These are phyloP conservation scores for Penicillium palitans DNA, from an alignment of 2,329 filamentous ascomycete species.

Conservation along the genomic window DNA sequence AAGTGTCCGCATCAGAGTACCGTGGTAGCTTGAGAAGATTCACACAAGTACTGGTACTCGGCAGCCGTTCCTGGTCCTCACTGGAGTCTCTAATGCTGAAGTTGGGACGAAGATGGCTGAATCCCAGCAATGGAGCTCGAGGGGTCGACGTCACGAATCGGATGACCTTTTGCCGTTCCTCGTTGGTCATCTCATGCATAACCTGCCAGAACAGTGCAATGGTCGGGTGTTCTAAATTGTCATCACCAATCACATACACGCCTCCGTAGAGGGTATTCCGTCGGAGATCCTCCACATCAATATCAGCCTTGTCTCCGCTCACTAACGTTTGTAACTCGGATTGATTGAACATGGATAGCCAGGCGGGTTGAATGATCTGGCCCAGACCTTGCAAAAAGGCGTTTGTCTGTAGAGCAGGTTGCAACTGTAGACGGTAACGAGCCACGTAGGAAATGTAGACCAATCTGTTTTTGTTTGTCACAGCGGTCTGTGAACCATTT, in stretches of 20 bases:
- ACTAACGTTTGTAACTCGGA: constrained; percentile 90
- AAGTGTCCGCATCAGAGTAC: constrained; percentile 64
- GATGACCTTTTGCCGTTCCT: constrained; percentile 78
- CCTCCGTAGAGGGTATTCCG: constrained; percentile 84
- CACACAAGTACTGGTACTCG: constrained; percentile 93
- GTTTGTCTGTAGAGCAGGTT: constrained; percentile 76
- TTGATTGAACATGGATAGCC: constrained; percentile 99
- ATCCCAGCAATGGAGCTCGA: constrained; percentile 83
- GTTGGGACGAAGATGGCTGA: constrained; percentile 76
- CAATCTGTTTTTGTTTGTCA: constrained; percentile 89
- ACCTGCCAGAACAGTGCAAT: constrained; percentile 90
- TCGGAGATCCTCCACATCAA: constrained; percentile 83
- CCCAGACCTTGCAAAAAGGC: constrained; percentile 86
- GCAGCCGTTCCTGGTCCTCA: constrained; percentile 72
- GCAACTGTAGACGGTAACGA: constrained; percentile 77
- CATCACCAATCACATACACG: constrained; percentile 85
- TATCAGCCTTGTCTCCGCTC: constrained; percentile 79
- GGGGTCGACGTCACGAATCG: constrained; percentile 97
- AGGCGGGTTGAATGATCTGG: constrained; percentile 83
- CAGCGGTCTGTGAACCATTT: constrained; percentile 71
- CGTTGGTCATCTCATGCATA: constrained; percentile 72
- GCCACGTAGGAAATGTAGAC: constrained; percentile 94
- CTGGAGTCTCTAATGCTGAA: constrained; percentile 90
- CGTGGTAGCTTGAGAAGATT: constrained; percentile 90
- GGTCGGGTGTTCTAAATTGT: constrained; percentile 80